These are phyloP conservation scores for Sanghuangporus baumii DNA, from an alignment of 1,284 basidiomycete genomes.

Conservation along the genomic window DNA sequence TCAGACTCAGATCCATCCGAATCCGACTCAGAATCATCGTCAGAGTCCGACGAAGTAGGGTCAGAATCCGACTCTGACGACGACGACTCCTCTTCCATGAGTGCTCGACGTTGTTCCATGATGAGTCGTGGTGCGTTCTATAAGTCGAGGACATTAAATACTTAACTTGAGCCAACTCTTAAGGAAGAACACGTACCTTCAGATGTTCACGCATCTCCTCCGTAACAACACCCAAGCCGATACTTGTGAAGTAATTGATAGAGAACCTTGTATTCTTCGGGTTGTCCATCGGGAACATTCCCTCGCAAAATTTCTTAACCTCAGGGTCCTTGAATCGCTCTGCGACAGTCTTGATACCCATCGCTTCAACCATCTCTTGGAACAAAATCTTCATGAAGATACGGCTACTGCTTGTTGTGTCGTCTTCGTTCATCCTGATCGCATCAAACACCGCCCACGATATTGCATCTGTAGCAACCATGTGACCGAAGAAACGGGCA, in stretches of 20 bases:
- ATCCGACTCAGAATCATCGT: slow-evolving; percentile 20
- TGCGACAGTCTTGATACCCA: slow-evolving; percentile 81
- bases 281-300: slow-evolving; percentile 94
- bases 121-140: slow-evolving; percentile 88
- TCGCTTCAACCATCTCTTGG: slow-evolving; percentile 89
- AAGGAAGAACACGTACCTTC: slow-evolving; percentile 50
- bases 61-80: slow-evolving; percentile 40
- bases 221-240: slow-evolving; percentile 86
- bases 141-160: slow-evolving; percentile 5
- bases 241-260: slow-evolving; percentile 97
- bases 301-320: slow-evolving; percentile 66
- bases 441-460: slow-evolving; percentile 85
- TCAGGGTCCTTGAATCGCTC: slow-evolving; percentile 87
- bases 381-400: slow-evolving; percentile 98
- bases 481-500: slow-evolving; percentile 92
- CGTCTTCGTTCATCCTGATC: slow-evolving; percentile 95
- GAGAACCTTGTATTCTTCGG: slow-evolving; percentile 96
- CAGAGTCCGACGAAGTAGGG: slow-evolving; percentile 34
- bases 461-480: slow-evolving; percentile 81
- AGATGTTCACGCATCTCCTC: slow-evolving; percentile 97
- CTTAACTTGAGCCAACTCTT: neutral
- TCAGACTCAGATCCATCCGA: slow-evolving; percentile 14
- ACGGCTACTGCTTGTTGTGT: slow-evolving; percentile 92
- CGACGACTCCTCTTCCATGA: slow-evolving; percentile 69
- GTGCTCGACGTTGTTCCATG: slow-evolving; percentile 87